Evolutionary conservation across 31 red algal genomes (phyloP).

Genomic region (Asparagopsis taxiformis): DNA sequence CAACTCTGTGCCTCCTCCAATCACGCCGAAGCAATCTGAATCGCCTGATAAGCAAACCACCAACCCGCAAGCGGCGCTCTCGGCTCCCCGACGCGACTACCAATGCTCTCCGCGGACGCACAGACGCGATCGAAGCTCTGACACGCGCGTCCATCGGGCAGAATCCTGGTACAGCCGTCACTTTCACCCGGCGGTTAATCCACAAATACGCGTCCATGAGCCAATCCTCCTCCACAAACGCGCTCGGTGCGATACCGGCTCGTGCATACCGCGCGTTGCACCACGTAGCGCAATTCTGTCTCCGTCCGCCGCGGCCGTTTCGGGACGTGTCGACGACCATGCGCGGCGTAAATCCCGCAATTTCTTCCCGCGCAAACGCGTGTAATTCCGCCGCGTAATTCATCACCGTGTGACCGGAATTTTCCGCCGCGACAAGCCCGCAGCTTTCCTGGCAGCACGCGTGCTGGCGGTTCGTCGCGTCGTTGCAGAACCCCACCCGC

Average conservation of each 20-base stretch:
- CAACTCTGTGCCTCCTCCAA: no score
- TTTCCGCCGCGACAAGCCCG: not conserved
- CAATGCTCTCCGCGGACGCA: constrained; percentile 26
- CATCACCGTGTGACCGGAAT: constrained; percentile 18
- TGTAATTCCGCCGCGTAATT: constrained; percentile 21
- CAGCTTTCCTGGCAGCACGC: constrained; percentile 27
- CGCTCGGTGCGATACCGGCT: constrained; percentile 8
- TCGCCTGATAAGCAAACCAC: constrained; percentile 39
- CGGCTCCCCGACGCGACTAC: constrained; percentile 10
- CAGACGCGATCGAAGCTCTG: constrained; percentile 13
- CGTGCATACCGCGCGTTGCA: constrained; percentile 40
- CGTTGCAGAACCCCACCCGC: constrained; percentile 23
- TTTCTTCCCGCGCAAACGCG: not conserved
- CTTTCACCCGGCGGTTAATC: constrained; percentile 37
- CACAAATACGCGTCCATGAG: constrained; percentile 50
- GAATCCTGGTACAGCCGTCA: constrained; percentile 20
- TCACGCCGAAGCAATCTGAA: no score
- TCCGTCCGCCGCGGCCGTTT: constrained; percentile 22
- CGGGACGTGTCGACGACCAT: constrained; percentile 44
- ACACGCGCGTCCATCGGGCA: constrained; percentile 16
- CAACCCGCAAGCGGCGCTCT: constrained; percentile 22
- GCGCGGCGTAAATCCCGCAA: constrained; percentile 5
- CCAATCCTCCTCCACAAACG: not conserved
- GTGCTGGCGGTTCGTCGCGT: constrained; percentile 10
- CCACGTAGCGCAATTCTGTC: constrained; percentile 19